Conservation (phyloP, 495 filamentous ascomycete genomes). For the Thozetella sp. region DNA sequence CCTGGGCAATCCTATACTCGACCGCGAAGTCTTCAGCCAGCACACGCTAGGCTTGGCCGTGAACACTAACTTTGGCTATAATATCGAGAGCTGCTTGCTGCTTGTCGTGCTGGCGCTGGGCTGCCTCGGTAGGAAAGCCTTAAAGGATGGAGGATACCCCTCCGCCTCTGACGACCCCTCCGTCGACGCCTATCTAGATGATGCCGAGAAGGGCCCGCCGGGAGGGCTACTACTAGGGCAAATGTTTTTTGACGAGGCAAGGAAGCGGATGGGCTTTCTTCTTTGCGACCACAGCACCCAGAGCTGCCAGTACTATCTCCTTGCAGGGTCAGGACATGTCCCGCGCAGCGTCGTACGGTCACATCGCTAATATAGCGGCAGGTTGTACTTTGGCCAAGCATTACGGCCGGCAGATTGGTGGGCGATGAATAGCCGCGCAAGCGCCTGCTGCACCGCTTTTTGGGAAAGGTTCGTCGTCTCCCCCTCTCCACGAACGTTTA, state of each 20-base stretch:
- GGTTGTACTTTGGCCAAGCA: background rate
- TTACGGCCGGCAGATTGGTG: background rate
- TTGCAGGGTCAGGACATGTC: background rate
- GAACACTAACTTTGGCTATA: background rate
- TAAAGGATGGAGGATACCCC: background rate
- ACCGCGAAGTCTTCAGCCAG: background rate
- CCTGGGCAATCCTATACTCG: background rate
- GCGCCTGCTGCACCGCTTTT: background rate
- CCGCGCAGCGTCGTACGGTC: too few relatives aligned
- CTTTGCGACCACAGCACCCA: background rate
- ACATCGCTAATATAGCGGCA: too few relatives aligned
- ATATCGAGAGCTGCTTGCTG: background rate
- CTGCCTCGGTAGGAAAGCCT: background rate
- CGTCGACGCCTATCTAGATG: background rate
- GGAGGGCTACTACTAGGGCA: background rate
- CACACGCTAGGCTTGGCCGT: background rate
- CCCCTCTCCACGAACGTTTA: background rate
- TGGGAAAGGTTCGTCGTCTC: background rate
- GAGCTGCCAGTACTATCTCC: slow-evolving; percentile 1
- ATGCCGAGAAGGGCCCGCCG: background rate
- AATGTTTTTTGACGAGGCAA: slow-evolving; percentile 1
- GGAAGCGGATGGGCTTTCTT: background rate
- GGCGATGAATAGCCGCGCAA: background rate
- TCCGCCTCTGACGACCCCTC: background rate
- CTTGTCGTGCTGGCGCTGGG: background rate